phyloP scores from a whole-genome alignment of 306 rosid species.

The Senna tora region DNA sequence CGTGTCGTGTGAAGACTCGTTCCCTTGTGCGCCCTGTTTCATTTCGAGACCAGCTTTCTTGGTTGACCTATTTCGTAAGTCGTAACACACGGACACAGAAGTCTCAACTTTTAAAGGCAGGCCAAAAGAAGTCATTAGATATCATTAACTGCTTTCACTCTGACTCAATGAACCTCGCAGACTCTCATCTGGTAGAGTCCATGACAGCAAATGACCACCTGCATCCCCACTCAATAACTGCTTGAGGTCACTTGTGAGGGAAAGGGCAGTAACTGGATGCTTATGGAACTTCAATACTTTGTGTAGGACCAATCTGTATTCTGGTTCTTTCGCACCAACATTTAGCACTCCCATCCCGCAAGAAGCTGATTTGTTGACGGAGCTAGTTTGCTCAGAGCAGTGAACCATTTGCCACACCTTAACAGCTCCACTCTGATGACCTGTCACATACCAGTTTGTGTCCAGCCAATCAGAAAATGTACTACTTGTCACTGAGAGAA shows the following conservation, averaged over 20 bases:
- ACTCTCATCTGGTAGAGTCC: slow-evolving; percentile 89
- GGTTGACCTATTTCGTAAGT: slow-evolving; percentile 38
- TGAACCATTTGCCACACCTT: slow-evolving; percentile 99
- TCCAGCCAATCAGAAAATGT: slow-evolving; percentile 91
- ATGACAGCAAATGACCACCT: slow-evolving; percentile 83
- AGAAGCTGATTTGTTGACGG: slow-evolving; percentile 60
- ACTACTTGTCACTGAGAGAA: slow-evolving; percentile 86
- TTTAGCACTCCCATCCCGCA: slow-evolving; percentile 53
- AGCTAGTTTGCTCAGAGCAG: slow-evolving; percentile 58
- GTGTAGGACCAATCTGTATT: slow-evolving; percentile 78
- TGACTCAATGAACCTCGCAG: slow-evolving; percentile 63
- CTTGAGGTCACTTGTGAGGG: slow-evolving; percentile 77
- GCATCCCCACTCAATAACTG: slow-evolving; percentile 95
- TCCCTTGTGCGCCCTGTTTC: slow-evolving; percentile 39
- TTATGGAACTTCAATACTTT: slow-evolving; percentile 87
- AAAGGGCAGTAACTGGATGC: slow-evolving; percentile 87
- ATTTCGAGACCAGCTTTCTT: slow-evolving; percentile 58
- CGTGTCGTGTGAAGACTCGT: slow-evolving; percentile 29
- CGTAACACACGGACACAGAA: slow-evolving; percentile 38
- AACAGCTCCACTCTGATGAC: slow-evolving; percentile 99
- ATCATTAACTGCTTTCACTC: slow-evolving; percentile 57
- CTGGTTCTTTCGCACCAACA: slow-evolving; percentile 63
- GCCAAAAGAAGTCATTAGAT: slow-evolving; percentile 52
- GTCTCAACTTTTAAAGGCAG: slow-evolving; percentile 50
- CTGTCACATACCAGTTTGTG: slow-evolving; percentile 94